Conservation (phyloP, 2,329 filamentous ascomycete genomes). For the Lachnellula willkommii region DNA sequence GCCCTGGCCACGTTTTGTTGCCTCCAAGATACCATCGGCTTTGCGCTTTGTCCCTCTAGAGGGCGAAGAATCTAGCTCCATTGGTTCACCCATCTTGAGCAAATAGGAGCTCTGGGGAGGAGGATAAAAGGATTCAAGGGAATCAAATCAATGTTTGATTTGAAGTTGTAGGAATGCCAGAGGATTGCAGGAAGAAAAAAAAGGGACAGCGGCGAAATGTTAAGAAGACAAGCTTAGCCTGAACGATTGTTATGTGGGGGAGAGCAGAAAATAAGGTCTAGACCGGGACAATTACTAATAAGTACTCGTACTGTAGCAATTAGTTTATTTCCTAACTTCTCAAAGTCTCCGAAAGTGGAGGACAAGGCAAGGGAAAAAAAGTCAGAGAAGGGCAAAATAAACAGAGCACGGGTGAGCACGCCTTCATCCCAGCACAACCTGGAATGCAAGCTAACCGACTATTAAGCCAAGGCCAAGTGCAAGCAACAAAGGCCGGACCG, state of each 20-base stretch:
- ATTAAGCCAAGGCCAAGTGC: no score
- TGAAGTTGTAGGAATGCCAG: not conserved
- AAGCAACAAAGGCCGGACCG: no score
- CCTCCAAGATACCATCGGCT: conserved; percentile 21
- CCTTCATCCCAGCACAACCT: conserved; percentile 13
- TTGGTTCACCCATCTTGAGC: conserved; percentile 23
- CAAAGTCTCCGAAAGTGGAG: not conserved
- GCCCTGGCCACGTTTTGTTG: conserved; percentile 14
- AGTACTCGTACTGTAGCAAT: not conserved
- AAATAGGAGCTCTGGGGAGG: not conserved
- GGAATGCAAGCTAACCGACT: no score
- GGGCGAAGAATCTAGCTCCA: conserved; percentile 22
- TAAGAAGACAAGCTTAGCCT: conserved; percentile 13
- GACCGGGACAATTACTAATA: not conserved
- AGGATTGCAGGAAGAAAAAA: not conserved
- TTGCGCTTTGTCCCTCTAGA: conserved; percentile 24
- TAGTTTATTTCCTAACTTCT: not conserved
- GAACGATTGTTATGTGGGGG: not conserved
- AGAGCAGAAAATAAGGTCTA: not conserved
- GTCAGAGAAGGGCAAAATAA: not conserved
- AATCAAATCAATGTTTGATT: not conserved
- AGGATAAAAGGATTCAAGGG: not conserved
- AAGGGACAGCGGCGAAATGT: not conserved
- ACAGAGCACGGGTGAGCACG: conserved; percentile 16
- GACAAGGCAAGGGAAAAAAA: not conserved